Conservation (phyloP, 1,284 basidiomycete species). For the Leccinum ponderosum region DNA sequence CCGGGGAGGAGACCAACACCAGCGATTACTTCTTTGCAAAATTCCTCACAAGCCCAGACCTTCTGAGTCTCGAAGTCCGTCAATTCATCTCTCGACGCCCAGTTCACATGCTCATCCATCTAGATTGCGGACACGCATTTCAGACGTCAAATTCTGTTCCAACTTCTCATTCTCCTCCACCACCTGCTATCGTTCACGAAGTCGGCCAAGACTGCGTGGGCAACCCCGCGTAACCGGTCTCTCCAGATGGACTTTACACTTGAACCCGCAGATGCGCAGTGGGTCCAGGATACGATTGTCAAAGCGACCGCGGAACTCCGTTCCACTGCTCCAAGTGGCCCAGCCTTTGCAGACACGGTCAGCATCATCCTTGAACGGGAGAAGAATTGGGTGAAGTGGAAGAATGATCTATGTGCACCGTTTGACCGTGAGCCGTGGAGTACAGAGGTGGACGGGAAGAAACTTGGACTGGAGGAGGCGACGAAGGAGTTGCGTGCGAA, state of each 20-base stretch:
- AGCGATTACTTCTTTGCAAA: slow-evolving; percentile 90
- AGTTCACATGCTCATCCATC: slow-evolving; percentile 9
- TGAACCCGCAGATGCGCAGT: slow-evolving; percentile 62
- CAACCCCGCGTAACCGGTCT: slow-evolving; percentile 63
- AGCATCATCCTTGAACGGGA: slow-evolving; percentile 72
- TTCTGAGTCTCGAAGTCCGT: slow-evolving; percentile 82
- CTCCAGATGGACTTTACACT: slow-evolving; percentile 81
- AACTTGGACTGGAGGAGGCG: slow-evolving; percentile 60
- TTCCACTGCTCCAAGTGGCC: slow-evolving; percentile 73
- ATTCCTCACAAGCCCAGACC: slow-evolving; percentile 82
- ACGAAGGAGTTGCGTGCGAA: slow-evolving; percentile 51
- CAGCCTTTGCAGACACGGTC: slow-evolving; percentile 73
- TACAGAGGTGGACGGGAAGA: slow-evolving; percentile 46
- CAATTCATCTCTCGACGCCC: slow-evolving; percentile 4
- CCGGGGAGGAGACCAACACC: slow-evolving; percentile 45
- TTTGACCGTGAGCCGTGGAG: slow-evolving; percentile 73
- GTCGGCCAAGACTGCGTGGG: slow-evolving; percentile 61
- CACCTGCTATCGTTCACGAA: slow-evolving; percentile 81
- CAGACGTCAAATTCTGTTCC: slow-evolving; percentile 88
- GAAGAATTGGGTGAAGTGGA: slow-evolving; percentile 86
- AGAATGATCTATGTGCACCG: slow-evolving; percentile 72
- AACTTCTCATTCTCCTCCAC: slow-evolving; percentile 80
- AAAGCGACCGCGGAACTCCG: slow-evolving; percentile 70
- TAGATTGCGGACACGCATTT: slow-evolving; percentile 88
- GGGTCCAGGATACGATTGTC: slow-evolving; percentile 68